These are phyloP conservation scores for Alopecurus myosuroides DNA, from an alignment of 176 grass and related monocot species.

Conservation along the genomic window DNA sequence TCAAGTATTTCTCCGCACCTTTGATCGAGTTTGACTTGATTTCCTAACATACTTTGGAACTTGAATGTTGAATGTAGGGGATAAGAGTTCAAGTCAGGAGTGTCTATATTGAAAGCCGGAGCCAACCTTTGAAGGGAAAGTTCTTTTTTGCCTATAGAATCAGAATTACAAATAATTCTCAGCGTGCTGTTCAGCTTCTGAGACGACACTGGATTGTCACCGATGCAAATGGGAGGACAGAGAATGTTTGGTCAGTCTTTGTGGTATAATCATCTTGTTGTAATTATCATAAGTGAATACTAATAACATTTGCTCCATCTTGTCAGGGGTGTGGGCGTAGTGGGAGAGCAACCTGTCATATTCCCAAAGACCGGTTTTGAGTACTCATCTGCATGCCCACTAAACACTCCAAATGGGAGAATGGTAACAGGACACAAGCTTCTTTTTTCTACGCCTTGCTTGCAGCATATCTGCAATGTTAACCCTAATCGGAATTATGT, in stretches of 20 bases:
- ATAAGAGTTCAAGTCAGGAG: constrained; percentile 92
- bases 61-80: constrained; percentile 38
- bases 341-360: constrained; percentile 79
- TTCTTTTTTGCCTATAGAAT: constrained; percentile 89
- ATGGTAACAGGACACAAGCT: constrained; percentile 40
- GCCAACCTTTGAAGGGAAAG: constrained; percentile 67
- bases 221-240: constrained; percentile 76
- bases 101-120: constrained; percentile 78
- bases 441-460: background rate
- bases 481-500: background rate
- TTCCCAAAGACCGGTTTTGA: constrained; percentile 65
- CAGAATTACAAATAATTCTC: constrained; percentile 81
- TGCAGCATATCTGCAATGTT: background rate
- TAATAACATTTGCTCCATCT: constrained; percentile 1
- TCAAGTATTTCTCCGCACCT: background rate
- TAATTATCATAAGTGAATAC: background rate
- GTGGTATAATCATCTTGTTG: background rate
- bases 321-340: constrained; percentile 67
- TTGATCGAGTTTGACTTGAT: background rate
- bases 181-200: constrained; percentile 65
- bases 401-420: constrained; percentile 71
- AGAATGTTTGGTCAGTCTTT: constrained; percentile 64
- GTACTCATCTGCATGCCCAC: constrained; percentile 72
- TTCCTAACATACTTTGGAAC: constrained; percentile 17
- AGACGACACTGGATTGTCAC: constrained; percentile 80